Conservation (phyloP, 139 green algal species). For the Diplosphaera chodatii region DNA sequence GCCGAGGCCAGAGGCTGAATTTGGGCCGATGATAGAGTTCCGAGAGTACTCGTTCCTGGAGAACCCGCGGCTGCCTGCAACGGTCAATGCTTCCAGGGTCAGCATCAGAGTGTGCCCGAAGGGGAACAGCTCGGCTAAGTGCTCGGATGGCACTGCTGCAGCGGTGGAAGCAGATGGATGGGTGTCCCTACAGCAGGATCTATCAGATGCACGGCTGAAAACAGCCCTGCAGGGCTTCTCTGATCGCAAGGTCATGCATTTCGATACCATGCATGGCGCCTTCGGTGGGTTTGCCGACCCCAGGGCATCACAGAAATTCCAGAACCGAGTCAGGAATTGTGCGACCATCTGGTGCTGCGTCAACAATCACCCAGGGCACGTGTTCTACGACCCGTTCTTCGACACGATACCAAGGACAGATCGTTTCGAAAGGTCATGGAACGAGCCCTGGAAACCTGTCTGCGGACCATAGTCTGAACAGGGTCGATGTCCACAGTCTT, state of each 20-base stretch:
- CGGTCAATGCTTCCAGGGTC: slow-evolving; percentile 13
- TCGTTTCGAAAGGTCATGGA: not conserved
- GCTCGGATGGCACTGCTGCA: slow-evolving; percentile 28
- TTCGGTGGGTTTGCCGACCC: slow-evolving; percentile 42
- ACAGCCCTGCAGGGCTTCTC: slow-evolving; percentile 11
- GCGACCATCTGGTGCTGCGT: slow-evolving; percentile 89
- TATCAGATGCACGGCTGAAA: slow-evolving; percentile 33
- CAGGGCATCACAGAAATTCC: slow-evolving; percentile 41
- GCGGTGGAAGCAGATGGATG: slow-evolving; percentile 9
- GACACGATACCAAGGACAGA: not conserved
- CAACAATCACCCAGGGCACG: slow-evolving; percentile 51
- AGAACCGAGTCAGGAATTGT: slow-evolving; percentile 48
- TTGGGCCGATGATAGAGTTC: slow-evolving; percentile 25
- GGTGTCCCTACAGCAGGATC: slow-evolving; percentile 19
- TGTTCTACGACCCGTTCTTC: not conserved
- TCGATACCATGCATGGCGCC: slow-evolving; percentile 33
- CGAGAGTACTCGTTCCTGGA: slow-evolving; percentile 58
- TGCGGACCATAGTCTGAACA: not conserved
- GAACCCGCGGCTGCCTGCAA: slow-evolving; percentile 37
- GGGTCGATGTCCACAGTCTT: too few relatives aligned
- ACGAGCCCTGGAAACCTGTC: not conserved
- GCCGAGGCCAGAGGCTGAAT: slow-evolving; percentile 9
- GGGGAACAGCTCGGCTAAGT: slow-evolving; percentile 5
- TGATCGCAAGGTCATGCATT: slow-evolving; percentile 7
- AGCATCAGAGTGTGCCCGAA: slow-evolving; percentile 34